Conservation (phyloP, 2,329 filamentous ascomycete species). For the Xylariaceae sp. region DNA sequence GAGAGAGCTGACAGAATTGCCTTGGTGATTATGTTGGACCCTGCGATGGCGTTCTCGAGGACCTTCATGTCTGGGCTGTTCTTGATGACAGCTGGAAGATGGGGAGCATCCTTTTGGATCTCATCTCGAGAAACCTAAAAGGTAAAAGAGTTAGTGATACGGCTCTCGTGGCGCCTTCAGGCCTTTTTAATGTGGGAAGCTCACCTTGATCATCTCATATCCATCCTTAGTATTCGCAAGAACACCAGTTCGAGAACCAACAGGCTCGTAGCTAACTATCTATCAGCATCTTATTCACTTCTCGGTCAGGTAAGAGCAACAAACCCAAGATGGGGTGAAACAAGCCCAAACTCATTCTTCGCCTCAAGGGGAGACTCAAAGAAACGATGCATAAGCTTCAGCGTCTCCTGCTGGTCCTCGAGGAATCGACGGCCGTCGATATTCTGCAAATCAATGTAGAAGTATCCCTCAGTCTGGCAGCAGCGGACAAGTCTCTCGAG, state of each 20-base stretch:
- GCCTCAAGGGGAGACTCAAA: slow-evolving; percentile 51
- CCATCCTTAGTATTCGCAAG: slow-evolving; percentile 48
- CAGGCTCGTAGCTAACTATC: slow-evolving; percentile 43
- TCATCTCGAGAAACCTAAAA: slow-evolving; percentile 44
- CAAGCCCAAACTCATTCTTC: slow-evolving; percentile 56
- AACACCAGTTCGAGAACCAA: slow-evolving; percentile 48
- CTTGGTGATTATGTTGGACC: slow-evolving; percentile 51
- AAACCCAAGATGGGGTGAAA: slow-evolving; percentile 51
- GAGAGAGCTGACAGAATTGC: slow-evolving; percentile 50
- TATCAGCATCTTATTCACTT: slow-evolving; percentile 3
- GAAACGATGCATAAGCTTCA: slow-evolving; percentile 55
- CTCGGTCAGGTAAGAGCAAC: slow-evolving; percentile 11
- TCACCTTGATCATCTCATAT: slow-evolving; percentile 52
- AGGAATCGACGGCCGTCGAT: slow-evolving; percentile 54
- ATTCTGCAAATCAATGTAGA: slow-evolving; percentile 52
- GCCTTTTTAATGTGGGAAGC: background rate
- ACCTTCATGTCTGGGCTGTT: slow-evolving; percentile 46
- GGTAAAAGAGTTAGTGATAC: background rate
- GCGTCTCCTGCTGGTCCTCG: slow-evolving; percentile 49
- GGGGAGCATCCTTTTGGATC: slow-evolving; percentile 46
- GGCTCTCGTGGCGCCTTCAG: background rate
- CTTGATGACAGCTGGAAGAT: slow-evolving; percentile 47
- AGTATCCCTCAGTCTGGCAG: slow-evolving; percentile 53
- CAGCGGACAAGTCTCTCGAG: slow-evolving; percentile 48
- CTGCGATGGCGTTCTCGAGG: slow-evolving; percentile 49